Conservation (phyloP, 805 yeast species). For the Cyberlindnera petersonii region DNA sequence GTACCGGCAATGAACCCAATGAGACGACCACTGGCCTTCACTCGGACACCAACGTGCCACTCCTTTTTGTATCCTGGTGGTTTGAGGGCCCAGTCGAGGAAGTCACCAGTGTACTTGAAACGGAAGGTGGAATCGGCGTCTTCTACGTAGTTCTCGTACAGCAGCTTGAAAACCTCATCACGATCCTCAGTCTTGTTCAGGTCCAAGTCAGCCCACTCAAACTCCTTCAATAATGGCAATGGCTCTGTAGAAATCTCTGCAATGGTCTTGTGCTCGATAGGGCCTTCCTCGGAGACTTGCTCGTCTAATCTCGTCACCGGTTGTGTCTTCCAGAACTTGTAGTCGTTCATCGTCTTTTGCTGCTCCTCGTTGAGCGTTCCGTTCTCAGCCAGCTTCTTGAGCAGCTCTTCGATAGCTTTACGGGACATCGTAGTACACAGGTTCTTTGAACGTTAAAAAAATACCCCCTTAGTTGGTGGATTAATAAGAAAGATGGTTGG, state of each 20-base stretch:
- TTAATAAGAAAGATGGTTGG: no score
- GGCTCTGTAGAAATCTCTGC: conserved; percentile 71
- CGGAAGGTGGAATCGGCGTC: conserved; percentile 90
- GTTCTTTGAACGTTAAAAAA: conserved; percentile 2
- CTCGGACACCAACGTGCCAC: conserved; percentile 94
- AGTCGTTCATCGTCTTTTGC: conserved; percentile 75
- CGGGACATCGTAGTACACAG: conserved; percentile 18
- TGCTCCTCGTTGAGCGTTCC: conserved; percentile 50
- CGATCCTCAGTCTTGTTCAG: conserved; percentile 51
- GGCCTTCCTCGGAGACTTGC: conserved; percentile 65
- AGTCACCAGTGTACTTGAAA: conserved; percentile 79
- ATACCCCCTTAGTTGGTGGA: no score
- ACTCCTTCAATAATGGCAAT: conserved; percentile 60
- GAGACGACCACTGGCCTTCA: conserved; percentile 65
- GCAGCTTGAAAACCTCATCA: conserved; percentile 71
- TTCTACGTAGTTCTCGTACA: conserved; percentile 91
- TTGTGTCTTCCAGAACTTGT: conserved; percentile 97
- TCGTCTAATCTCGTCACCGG: conserved; percentile 85
- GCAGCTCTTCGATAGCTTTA: conserved; percentile 54
- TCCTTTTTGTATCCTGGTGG: conserved; percentile 90
- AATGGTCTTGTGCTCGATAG: conserved; percentile 72
- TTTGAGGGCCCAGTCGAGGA: conserved; percentile 88
- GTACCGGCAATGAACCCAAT: conserved; percentile 92
- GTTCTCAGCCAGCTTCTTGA: conserved; percentile 35
- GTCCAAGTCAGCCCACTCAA: conserved; percentile 87